These are phyloP conservation scores for Aspergillus sclerotiicarbonarius DNA, from an alignment of 495 filamentous ascomycete species.

Conservation along the genomic window DNA sequence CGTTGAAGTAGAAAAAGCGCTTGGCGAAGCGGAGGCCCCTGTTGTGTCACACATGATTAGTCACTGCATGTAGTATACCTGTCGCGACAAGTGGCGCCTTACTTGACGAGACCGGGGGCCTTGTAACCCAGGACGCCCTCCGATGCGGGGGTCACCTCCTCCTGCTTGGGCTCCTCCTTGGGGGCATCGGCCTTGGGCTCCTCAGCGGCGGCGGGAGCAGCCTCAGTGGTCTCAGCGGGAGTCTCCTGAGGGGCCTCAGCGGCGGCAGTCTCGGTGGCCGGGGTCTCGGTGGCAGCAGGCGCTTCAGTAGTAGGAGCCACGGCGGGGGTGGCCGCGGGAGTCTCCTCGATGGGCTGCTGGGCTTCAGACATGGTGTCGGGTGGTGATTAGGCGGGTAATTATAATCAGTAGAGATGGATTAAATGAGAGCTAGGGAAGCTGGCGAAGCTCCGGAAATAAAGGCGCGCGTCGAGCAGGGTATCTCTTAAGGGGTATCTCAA, in stretches of 20 bases:
- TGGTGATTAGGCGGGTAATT: constrained; percentile 32
- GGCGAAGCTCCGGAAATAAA: constrained; percentile 24
- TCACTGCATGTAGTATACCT: constrained; percentile 13
- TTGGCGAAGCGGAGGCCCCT: constrained; percentile 67
- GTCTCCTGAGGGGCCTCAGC: constrained; percentile 38
- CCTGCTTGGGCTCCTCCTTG: constrained; percentile 48
- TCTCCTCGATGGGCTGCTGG: constrained; percentile 51
- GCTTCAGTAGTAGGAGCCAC: constrained; percentile 36
- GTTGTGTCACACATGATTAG: constrained; percentile 12
- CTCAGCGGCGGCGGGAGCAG: constrained; percentile 42
- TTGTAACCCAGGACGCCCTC: constrained; percentile 85
- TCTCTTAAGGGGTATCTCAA: constrained; percentile 42
- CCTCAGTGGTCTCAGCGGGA: constrained; percentile 34
- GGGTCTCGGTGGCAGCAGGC: constrained; percentile 26
- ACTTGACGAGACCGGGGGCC: constrained; percentile 88
- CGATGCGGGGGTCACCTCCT: constrained; percentile 51
- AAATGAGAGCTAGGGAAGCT: constrained; percentile 23
- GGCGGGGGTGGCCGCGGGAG: constrained; percentile 39
- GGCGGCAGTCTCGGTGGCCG: constrained; percentile 34
- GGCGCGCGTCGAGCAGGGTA: constrained; percentile 28
- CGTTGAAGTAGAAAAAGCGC: constrained; percentile 91
- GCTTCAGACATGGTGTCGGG: constrained; percentile 51
- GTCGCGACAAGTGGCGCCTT: constrained; percentile 38
- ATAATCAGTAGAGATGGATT: constrained; percentile 28
- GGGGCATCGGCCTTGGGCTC: constrained; percentile 35